These are phyloP conservation scores for Immersiporthe knoxdaviesiana DNA, from an alignment of 2,329 filamentous ascomycete species.

Conservation along the genomic window DNA sequence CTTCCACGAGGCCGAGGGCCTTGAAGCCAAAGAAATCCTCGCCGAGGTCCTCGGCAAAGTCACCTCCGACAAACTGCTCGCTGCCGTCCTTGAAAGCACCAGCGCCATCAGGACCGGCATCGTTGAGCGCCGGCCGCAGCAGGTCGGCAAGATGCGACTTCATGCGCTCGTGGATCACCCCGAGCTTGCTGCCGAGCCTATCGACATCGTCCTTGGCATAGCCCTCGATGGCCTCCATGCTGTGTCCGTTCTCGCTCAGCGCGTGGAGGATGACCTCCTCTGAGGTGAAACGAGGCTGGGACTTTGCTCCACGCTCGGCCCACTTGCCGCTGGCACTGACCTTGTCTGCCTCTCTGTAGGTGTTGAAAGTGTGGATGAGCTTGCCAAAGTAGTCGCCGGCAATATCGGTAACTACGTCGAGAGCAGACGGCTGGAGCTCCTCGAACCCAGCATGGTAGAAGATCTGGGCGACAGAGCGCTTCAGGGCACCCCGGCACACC, in stretches of 20 bases:
- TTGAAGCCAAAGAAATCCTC: conserved; percentile 99
- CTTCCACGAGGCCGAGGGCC: conserved; percentile 87
- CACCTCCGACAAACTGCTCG: conserved; percentile 93
- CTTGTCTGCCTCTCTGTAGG: conserved; percentile 83
- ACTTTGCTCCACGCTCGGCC: conserved; percentile 46
- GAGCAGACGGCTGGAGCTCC: conserved; percentile 91
- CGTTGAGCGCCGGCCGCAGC: conserved; percentile 82
- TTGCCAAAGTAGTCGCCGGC: conserved; percentile 89
- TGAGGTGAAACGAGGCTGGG: conserved; percentile 71
- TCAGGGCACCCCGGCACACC: conserved; percentile 80
- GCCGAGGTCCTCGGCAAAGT: conserved; percentile 96
- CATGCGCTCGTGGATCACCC: conserved; percentile 90
- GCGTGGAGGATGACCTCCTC: conserved; percentile 90
- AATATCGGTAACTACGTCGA: conserved; percentile 88
- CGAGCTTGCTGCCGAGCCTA: conserved; percentile 76
- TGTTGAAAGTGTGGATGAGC: conserved; percentile 75
- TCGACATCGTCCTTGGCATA: conserved; percentile 97
- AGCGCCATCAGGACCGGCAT: conserved; percentile 80
- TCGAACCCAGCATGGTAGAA: conserved; percentile 97
- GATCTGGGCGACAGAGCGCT: conserved; percentile 89
- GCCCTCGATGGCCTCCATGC: conserved; percentile 77
- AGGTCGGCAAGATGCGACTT: conserved; percentile 91
- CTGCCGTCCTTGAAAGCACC: conserved; percentile 95
- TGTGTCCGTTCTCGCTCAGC: conserved; percentile 80
- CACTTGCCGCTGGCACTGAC: conserved; percentile 55